Conservation (phyloP, 768 basidiomycete species). For the Porphyrellus cyaneotinctus region DNA sequence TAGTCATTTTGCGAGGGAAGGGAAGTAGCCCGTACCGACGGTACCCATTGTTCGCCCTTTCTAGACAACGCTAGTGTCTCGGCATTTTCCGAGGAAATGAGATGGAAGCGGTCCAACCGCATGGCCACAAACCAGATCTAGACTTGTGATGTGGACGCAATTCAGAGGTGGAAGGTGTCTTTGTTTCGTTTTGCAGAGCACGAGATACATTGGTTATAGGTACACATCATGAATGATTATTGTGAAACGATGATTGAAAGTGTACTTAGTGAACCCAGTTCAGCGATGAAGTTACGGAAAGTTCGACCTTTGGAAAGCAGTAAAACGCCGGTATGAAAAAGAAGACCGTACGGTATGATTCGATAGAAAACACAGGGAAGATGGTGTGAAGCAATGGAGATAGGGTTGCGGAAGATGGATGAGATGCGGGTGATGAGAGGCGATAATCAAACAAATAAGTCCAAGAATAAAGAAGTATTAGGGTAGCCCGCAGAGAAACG, state of each 20-base stretch:
- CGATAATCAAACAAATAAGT: conserved; percentile 19
- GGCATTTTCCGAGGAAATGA: too few species aligned
- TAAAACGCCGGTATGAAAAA: not conserved
- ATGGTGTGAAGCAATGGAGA: not conserved
- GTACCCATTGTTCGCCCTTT: conserved; percentile 5
- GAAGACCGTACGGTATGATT: conserved; percentile 2
- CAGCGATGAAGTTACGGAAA: not conserved
- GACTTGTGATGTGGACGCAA: too few species aligned
- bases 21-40: not conserved
- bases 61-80: not conserved
- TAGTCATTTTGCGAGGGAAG: too few species aligned
- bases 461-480: conserved; percentile 13
- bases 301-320: not conserved
- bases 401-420: not conserved
- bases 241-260: not conserved
- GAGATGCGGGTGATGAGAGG: not conserved
- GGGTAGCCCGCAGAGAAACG: not conserved
- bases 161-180: not conserved
- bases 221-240: conserved; percentile 5
- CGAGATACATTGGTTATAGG: not conserved
- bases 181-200: not conserved
- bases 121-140: too few species aligned
- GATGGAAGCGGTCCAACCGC: too few species aligned
- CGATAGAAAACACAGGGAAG: not conserved
- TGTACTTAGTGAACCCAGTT: conserved; percentile 12